phyloP scores from a whole-genome alignment of 2,329 filamentous ascomycete genomes.

The Colletotrichum agaves region DNA sequence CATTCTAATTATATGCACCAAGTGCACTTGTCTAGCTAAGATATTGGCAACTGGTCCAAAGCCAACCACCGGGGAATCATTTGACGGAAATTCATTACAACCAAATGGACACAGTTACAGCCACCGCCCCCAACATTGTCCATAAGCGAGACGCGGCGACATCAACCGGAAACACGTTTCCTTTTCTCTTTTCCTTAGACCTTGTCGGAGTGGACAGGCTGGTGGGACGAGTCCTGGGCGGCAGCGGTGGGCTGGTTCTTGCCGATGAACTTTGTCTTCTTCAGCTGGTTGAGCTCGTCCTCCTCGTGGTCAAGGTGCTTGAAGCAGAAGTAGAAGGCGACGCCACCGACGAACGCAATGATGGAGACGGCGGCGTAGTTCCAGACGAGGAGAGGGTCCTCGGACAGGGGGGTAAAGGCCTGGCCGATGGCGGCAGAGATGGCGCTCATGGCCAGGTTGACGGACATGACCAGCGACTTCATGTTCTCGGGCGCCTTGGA shows the following conservation, averaged over 20 bases:
- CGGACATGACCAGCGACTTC: conserved; percentile 77
- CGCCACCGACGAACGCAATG: conserved; percentile 70
- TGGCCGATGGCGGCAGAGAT: conserved; percentile 77
- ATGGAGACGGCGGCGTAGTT: conserved; percentile 75
- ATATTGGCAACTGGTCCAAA: conserved; percentile 12
- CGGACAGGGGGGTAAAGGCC: conserved; percentile 70
- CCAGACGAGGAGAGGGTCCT: conserved; percentile 75
- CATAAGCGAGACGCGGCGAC: neutral
- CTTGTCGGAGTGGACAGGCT: conserved; percentile 21
- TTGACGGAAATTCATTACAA: conserved; percentile 36
- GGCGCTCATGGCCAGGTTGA: conserved; percentile 78
- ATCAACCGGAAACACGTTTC: neutral
- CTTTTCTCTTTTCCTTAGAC: neutral
- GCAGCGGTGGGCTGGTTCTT: conserved; percentile 49
- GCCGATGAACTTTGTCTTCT: conserved; percentile 56
- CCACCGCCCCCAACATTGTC: neutral
- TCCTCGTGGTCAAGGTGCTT: conserved; percentile 73
- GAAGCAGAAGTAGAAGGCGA: conserved; percentile 76
- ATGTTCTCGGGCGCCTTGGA: conserved; percentile 83
- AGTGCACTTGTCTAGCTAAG: conserved; percentile 29
- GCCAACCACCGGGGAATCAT: conserved; percentile 36
- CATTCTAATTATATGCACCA: conserved; percentile 29
- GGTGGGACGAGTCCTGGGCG: conserved; percentile 8
- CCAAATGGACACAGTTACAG: conserved; percentile 11
- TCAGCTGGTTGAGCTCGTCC: conserved; percentile 74